phyloP scores from a whole-genome alignment of 2,329 filamentous ascomycete genomes.

The Hypoxylon sp. region DNA sequence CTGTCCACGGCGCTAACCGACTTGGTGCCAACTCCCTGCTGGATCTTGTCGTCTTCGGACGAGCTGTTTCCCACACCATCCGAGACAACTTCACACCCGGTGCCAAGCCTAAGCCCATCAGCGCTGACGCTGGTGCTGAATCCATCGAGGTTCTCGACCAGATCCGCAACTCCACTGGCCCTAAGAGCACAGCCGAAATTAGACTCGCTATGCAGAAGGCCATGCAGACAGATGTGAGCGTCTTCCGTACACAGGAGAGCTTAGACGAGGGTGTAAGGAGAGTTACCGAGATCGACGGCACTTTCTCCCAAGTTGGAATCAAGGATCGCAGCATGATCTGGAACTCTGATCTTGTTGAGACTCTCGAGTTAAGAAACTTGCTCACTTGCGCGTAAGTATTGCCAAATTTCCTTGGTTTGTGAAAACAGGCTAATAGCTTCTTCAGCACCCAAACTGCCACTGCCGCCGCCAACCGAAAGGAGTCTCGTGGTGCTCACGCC shows the following conservation, averaged over 20 bases:
- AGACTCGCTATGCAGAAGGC: slow-evolving; percentile 95
- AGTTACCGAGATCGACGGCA: slow-evolving; percentile 86
- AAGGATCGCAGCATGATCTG: slow-evolving; percentile 99
- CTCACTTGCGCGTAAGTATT: slow-evolving; percentile 91
- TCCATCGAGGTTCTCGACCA: slow-evolving; percentile 89
- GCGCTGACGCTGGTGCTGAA: slow-evolving; percentile 88
- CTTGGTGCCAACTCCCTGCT: slow-evolving; percentile 98
- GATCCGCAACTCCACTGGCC: slow-evolving; percentile 85
- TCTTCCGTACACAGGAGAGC: slow-evolving; percentile 95
- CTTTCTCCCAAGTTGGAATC: slow-evolving; percentile 87
- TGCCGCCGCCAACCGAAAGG: slow-evolving; percentile 92
- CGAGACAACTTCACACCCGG: slow-evolving; percentile 93
- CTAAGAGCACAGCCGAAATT: slow-evolving; percentile 90
- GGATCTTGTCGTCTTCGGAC: slow-evolving; percentile 96
- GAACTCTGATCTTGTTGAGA: slow-evolving; percentile 98
- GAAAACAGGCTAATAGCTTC: slow-evolving; percentile 25
- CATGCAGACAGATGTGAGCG: slow-evolving; percentile 97
- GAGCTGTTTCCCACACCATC: slow-evolving; percentile 97
- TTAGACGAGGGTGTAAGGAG: slow-evolving; percentile 93
- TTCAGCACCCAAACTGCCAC: slow-evolving; percentile 87
- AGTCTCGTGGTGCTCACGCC: slow-evolving; percentile 96
- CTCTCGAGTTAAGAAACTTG: slow-evolving; percentile 93
- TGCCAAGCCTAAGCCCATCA: slow-evolving; percentile 81
- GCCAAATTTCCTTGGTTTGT: not conserved
- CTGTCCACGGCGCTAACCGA: slow-evolving; percentile 97